phyloP scores from a whole-genome alignment of 2,329 filamentous ascomycete genomes.

The Myotisia sp. region DNA sequence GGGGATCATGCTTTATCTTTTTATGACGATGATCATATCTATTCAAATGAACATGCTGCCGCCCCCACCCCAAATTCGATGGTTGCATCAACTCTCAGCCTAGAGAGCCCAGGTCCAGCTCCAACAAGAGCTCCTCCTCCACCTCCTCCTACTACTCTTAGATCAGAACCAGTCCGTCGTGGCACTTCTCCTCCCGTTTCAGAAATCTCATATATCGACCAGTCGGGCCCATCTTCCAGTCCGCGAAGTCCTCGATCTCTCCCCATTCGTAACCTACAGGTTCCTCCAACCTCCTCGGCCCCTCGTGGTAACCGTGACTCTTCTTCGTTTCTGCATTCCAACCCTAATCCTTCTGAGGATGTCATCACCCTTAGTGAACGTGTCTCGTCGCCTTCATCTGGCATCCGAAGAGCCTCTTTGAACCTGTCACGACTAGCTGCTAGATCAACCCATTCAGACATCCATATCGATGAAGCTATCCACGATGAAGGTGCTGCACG shows the following conservation, averaged over 20 bases:
- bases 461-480: slow-evolving; percentile 65
- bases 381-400: slow-evolving; percentile 57
- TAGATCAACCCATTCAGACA: slow-evolving; percentile 70
- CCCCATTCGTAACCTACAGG: slow-evolving; percentile 78
- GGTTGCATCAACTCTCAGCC: too few species aligned
- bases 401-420: slow-evolving; percentile 64
- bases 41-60: slow-evolving; percentile 1
- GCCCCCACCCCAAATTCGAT: background rate
- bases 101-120: slow-evolving; percentile 1
- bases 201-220: slow-evolving; percentile 10
- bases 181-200: slow-evolving; percentile 15
- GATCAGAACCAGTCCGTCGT: background rate
- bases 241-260: slow-evolving; percentile 47
- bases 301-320: slow-evolving; percentile 53
- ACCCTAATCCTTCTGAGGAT: slow-evolving; percentile 37
- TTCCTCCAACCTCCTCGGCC: slow-evolving; percentile 54
- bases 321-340: slow-evolving; percentile 18
- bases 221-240: slow-evolving; percentile 18
- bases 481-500: slow-evolving; percentile 81
- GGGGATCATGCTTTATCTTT: too few species aligned
- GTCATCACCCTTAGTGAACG: slow-evolving; percentile 58
- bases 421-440: slow-evolving; percentile 68
- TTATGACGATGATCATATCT: too few species aligned
- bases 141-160: background rate
- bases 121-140: slow-evolving; percentile 2